A percentile compares a stretch with the other conserved stretches of the same genome.
These are phyloP conservation scores for Trichoderma endophyticum DNA, from an alignment of 2,329 filamentous ascomycete genomes.

Conservation along the genomic window DNA sequence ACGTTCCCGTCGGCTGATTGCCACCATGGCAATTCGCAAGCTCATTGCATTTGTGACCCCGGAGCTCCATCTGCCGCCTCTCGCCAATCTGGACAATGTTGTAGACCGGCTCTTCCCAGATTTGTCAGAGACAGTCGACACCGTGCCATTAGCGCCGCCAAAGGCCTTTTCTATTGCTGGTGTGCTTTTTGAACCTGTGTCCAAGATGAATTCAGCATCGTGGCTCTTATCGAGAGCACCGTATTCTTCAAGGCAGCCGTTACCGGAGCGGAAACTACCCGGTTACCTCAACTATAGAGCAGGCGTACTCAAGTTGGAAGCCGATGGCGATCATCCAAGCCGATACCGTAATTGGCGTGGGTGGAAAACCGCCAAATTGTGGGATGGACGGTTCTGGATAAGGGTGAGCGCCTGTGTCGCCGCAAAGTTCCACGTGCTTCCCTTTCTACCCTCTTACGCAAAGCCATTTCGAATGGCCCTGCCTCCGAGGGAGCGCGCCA, in stretches of 20 bases:
- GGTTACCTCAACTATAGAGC: constrained; percentile 23
- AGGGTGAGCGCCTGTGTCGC: constrained; percentile 44
- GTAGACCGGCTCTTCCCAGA: constrained; percentile 50
- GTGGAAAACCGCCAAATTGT: constrained; percentile 40
- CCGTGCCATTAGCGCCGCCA: constrained; percentile 20
- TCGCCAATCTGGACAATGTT: constrained; percentile 43
- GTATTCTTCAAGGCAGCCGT: constrained; percentile 40
- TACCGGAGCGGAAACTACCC: constrained; percentile 28
- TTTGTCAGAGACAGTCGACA: constrained; percentile 28
- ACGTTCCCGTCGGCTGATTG: constrained; percentile 42
- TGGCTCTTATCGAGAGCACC: constrained; percentile 49
- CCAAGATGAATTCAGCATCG: constrained; percentile 22
- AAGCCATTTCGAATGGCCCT: constrained; percentile 49
- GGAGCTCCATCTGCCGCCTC: constrained; percentile 40
- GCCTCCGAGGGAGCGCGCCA: constrained; percentile 27
- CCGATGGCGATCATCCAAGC: constrained; percentile 12
- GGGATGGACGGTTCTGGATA: constrained; percentile 63
- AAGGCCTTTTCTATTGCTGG: constrained; percentile 43
- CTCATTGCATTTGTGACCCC: constrained; percentile 52
- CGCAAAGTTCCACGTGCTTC: constrained; percentile 42
- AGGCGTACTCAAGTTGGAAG: neutral
- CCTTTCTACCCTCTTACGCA: constrained; percentile 43
- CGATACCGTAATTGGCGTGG: constrained; percentile 27
- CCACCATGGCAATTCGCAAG: constrained; percentile 45
- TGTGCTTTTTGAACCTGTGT: constrained; percentile 38